Base-by-base conservation (phyloP, 1,284 basidiomycete species). In the Microbotryum scabiosae region DNA sequence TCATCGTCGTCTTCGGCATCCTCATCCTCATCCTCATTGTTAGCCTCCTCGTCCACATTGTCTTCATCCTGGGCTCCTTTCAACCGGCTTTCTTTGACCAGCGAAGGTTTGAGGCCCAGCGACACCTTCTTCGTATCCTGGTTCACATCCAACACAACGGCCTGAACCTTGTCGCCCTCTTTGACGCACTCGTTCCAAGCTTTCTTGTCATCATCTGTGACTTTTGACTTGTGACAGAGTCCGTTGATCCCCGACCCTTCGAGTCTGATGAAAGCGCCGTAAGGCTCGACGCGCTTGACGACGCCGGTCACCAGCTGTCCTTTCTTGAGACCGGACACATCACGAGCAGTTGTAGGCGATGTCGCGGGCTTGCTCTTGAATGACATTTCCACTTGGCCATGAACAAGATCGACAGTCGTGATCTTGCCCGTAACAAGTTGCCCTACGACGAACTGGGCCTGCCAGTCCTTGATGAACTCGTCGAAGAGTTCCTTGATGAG, bases 381-480 rank as follows among this genome's bases (percentile, higher is more conserved):
- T 4, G 90, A 83, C 81, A 97, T 81, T 73, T 98, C 94, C 26
- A 96, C 81, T 71, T 90, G 85, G 69, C 85, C 87, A 56, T 79
- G 82, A 56, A 82, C 79, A 23, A 71, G 57, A 72, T 93, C 82
- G 63, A 90, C 77, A 60, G 82, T 84, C 30, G 89, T 75, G 70
- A 97, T 83, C 60, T 87, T 85, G 57, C 92, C 93, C 61, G 84
- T 84, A 21, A 97, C 90, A 5, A 97, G 75, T 72, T 97, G 90
- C 69, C 89, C 86, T 49, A 82, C 78, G 61, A 82, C 78, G 75
- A 97, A 97, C 5, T 81, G 82, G 43, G 81, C 77, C 76, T 93
- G 87, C 93, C 94, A 98, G 57, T 97, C 93, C 76, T 97, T 94
- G 68, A 96, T 83, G 74, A 83, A 96, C 88, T 93, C 69, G 52